Conservation (phyloP, 306 rosid species). For the Casuarina equisetifolia region DNA sequence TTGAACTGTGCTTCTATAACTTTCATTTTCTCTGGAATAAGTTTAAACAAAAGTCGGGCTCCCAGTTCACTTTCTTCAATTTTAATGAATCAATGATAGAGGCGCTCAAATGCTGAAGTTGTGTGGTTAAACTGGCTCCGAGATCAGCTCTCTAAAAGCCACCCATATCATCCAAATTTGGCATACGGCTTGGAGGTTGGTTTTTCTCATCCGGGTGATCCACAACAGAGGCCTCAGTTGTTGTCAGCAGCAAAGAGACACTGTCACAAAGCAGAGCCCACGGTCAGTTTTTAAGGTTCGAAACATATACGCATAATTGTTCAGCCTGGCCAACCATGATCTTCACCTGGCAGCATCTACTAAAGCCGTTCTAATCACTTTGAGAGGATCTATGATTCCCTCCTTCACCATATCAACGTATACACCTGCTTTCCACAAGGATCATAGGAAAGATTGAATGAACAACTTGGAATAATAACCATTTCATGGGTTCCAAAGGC, state of each 20-base stretch:
- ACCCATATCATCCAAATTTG: conserved; percentile 66
- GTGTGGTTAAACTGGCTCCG: background rate
- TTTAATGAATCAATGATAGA: conserved; percentile 12
- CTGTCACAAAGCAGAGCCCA: conserved; percentile 35
- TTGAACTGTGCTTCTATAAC: background rate
- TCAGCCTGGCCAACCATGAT: background rate
- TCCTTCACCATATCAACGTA: conserved; percentile 90
- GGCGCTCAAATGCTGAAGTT: conserved; percentile 10
- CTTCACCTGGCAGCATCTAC: conserved; percentile 91
- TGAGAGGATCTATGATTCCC: conserved; percentile 89
- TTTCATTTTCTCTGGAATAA: conserved; percentile 13
- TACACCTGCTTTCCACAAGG: conserved; percentile 52
- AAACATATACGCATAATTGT: background rate
- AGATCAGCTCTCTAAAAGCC: conserved; percentile 34
- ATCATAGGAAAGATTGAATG: conserved; percentile 11
- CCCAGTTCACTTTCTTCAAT: conserved; percentile 11
- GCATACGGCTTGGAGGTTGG: conserved; percentile 66
- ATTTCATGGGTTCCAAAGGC: background rate
- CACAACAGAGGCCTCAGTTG: conserved; percentile 75
- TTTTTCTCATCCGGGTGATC: conserved; percentile 49
- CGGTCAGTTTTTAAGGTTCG: conserved; percentile 5
- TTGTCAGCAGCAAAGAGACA: conserved; percentile 75
- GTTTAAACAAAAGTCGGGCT: background rate
- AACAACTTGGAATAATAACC: background rate
- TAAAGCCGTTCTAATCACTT: conserved; percentile 88